Evolutionary conservation across 1,284 basidiomycete species (phyloP), one percentile per base, ranked within the genome.

Genomic region (Takashimella koratensis): DNA sequence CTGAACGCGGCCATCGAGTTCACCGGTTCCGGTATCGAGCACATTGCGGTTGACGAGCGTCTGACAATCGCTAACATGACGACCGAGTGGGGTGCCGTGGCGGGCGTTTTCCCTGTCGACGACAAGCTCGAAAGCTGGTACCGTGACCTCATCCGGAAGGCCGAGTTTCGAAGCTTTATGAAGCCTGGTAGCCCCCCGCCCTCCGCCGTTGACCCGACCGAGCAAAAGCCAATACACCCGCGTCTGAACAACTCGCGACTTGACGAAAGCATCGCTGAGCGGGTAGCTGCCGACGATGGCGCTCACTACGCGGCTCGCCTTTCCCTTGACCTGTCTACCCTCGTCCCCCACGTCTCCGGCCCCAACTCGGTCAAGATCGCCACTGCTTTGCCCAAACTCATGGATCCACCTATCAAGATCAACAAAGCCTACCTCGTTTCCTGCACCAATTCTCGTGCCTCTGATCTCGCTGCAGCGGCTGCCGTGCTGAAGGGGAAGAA

Each of bases 1-100:
- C 81, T 99, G 45, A 99, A 99, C 68, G 88, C 88, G n/a, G 95
- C 95, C 2, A 88, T 99, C 73, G 96, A 99, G 74, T 99, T 99
- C 76, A 86, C 87, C 2, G 95, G 95, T n/a, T 85, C 88, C 30
- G 96, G 95, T 20, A 81, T 98, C n/a, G 69, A 82, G 22, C 81
- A 84, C 27, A 80, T 99, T 43, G 79, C 84, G 0, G 82, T 99
- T 43, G 95, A 99, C 70, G 93, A 98, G 68, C 83, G 95, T 30
- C 80, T 99, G 49, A 95, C 95, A 0, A 98, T 98, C 60, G 81
- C 92, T 27, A 96, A 96, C 75, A 98, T 98, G 95, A 98, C 95
- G 3, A 98, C 96, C 16, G 95, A 99, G 74, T 99, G 95, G 95
- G 95, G 95, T 48, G 95, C 95, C 1, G 83, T 99, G 1, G 92